These are phyloP conservation scores for Lojkania enalia DNA, from an alignment of 2,329 filamentous ascomycete species.

Conservation along the genomic window DNA sequence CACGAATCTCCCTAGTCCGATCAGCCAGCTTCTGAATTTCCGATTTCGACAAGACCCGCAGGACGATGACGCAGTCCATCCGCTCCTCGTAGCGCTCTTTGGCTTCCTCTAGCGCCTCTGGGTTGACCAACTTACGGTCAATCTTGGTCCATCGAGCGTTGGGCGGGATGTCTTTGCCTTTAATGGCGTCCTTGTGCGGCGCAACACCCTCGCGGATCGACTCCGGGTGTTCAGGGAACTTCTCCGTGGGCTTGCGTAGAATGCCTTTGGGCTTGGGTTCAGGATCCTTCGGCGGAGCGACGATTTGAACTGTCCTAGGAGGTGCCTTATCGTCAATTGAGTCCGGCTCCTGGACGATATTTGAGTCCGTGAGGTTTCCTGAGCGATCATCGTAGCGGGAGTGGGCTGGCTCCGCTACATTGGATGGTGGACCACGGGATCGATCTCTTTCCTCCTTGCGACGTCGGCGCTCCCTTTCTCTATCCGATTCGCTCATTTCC, in stretches of 20 bases:
- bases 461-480: constrained; percentile 39
- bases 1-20: constrained; percentile 79
- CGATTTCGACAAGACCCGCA: constrained; percentile 82
- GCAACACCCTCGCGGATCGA: constrained; percentile 87
- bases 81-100: constrained; percentile 90
- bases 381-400: constrained; percentile 36
- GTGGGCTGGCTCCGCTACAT: constrained; percentile 23
- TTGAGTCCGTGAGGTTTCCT: constrained; percentile 30
- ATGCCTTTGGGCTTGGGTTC: constrained; percentile 77
- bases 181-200: constrained; percentile 85
- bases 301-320: constrained; percentile 56
- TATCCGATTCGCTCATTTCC: constrained; percentile 37
- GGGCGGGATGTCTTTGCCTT: constrained; percentile 66
- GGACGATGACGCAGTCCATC: constrained; percentile 90
- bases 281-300: constrained; percentile 70
- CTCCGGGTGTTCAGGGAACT: constrained; percentile 85
- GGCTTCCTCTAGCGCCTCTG: constrained; percentile 80
- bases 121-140: constrained; percentile 83
- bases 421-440: constrained; percentile 28
- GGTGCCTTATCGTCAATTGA: constrained; percentile 25
- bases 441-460: constrained; percentile 39
- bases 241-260: constrained; percentile 76
- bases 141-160: constrained; percentile 94
- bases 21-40: constrained; percentile 87
- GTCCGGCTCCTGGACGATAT: constrained; percentile 41